phyloP scores from a whole-genome alignment of 177 flowering plant genomes.

The Vitis hybrid region DNA sequence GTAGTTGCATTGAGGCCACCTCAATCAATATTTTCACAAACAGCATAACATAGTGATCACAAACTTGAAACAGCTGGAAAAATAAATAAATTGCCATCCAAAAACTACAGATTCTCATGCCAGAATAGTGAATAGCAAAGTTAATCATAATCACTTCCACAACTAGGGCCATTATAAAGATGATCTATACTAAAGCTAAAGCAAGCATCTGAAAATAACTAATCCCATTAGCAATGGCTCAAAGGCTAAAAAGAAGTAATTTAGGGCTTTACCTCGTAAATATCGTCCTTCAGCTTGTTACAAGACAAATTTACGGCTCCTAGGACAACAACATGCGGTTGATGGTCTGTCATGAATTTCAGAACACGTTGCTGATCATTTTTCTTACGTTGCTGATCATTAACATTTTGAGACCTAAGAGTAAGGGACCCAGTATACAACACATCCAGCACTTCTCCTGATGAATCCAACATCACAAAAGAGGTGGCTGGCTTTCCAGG shows the following conservation, averaged over 20 bases:
- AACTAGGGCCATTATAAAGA: too few species aligned
- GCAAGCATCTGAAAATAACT: neutral
- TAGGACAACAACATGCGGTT: conserved; percentile 87
- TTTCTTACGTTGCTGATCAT: conserved; percentile 85
- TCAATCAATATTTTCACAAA: too few species aligned
- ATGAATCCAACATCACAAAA: conserved; percentile 94
- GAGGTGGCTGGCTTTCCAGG: conserved; percentile 97
- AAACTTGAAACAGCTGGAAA: too few species aligned
- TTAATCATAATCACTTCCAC: too few species aligned
- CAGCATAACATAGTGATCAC: too few species aligned
- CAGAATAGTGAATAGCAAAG: too few species aligned
- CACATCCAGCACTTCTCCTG: conserved; percentile 88
- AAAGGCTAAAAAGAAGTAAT: neutral
- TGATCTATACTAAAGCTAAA: too few species aligned
- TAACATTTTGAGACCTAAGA: conserved; percentile 67
- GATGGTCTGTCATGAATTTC: conserved; percentile 90
- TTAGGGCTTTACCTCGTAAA: conserved; percentile 66
- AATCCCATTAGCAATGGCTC: neutral
- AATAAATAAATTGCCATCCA: too few species aligned
- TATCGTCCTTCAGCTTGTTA: conserved; percentile 77
- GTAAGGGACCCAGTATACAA: conserved; percentile 74
- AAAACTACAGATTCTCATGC: too few species aligned
- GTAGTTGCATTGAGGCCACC: too few species aligned
- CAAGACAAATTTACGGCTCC: conserved; percentile 88
- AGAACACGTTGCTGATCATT: conserved; percentile 80